Conservation (phyloP, 352 stramenopile species). For the Phytophthora crassamura region DNA sequence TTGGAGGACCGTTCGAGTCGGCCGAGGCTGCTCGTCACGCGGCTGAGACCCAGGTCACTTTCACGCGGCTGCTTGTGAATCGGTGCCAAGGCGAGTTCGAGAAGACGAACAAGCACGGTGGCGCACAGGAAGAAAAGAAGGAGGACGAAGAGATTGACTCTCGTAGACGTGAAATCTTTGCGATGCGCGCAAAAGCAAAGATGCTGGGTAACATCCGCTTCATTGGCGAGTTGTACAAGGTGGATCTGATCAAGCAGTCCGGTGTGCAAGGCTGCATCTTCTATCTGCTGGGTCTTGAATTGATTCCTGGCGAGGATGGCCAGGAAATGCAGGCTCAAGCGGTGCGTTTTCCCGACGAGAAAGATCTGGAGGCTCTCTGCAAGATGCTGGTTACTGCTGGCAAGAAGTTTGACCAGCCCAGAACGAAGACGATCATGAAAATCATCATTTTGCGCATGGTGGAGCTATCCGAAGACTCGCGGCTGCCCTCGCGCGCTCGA, state of each 20-base stretch:
- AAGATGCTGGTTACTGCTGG: conserved; percentile 85
- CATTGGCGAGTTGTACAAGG: conserved; percentile 89
- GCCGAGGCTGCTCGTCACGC: conserved; percentile 55
- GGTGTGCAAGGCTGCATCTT: conserved; percentile 84
- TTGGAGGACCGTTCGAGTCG: conserved; percentile 70
- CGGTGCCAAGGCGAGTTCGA: conserved; percentile 87
- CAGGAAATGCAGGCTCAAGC: conserved; percentile 67
- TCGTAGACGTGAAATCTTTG: conserved; percentile 66
- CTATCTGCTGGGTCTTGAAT: conserved; percentile 78
- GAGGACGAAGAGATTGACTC: conserved; percentile 50
- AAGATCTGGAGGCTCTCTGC: conserved; percentile 87
- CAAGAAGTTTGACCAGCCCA: conserved; percentile 89
- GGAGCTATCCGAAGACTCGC: conserved; percentile 78
- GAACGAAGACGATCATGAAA: conserved; percentile 83
- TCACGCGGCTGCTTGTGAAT: conserved; percentile 79
- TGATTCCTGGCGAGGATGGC: conserved; percentile 53
- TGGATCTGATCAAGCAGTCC: conserved; percentile 83
- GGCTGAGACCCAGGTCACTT: conserved; percentile 57
- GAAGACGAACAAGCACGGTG: conserved; percentile 66
- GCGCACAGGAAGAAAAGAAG: conserved; percentile 41
- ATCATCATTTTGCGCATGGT: conserved; percentile 88
- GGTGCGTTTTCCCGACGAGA: conserved; percentile 81
- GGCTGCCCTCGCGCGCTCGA: conserved; percentile 73
- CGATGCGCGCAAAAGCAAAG: conserved; percentile 67
- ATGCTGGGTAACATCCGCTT: conserved; percentile 92